Conservation (phyloP, 805 yeast genomes). For the Wickerhamiella alocasiicola region DNA sequence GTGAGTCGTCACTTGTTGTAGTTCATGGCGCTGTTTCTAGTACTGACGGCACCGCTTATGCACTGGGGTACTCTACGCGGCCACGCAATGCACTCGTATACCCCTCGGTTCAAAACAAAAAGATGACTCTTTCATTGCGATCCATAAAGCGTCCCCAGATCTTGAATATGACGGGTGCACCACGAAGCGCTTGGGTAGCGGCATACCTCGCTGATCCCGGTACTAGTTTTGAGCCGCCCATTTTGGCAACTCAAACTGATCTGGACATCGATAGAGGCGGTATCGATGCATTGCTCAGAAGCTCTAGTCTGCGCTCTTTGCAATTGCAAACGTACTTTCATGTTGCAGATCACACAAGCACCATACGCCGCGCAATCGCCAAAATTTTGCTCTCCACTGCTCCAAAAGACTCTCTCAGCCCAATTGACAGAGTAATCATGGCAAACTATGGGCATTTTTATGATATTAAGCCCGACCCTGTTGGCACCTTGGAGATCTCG, state of each 20-base stretch:
- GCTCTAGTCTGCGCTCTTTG: no score
- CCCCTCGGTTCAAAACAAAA: constrained; percentile 2
- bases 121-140: not conserved
- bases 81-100: not conserved
- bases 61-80: not conserved
- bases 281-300: no score
- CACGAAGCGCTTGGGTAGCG: constrained; percentile 4
- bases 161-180: not conserved
- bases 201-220: not conserved
- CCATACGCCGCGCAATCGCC: not conserved
- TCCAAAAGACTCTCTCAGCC: not conserved
- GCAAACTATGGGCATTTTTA: not conserved
- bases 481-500: not conserved
- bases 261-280: no score
- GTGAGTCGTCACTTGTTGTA: not conserved
- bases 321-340: constrained; percentile 2
- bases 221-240: not conserved
- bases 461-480: not conserved
- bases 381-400: not conserved
- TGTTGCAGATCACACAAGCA: not conserved
- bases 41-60: constrained; percentile 3
- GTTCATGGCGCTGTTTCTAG: not conserved
- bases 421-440: constrained; percentile 6
- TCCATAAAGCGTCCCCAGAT: not conserved
- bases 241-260: no score